Base-by-base conservation (phyloP, 306 rosid genomes). In the Begonia peltatifolia region DNA sequence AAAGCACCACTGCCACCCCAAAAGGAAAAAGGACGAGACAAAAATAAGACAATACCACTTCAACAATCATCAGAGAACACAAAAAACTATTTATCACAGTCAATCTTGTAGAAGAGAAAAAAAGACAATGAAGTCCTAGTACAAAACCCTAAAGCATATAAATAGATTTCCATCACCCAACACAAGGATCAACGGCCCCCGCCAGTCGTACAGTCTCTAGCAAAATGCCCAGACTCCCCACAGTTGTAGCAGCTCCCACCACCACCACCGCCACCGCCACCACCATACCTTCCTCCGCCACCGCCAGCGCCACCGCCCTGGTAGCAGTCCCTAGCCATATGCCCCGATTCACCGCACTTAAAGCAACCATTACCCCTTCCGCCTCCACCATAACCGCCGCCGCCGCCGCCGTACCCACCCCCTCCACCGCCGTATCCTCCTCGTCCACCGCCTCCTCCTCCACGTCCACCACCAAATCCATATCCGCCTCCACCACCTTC, bases 191-290 rank as follows among this genome's bases (percentile, higher is more conserved):
- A 69, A 60, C 71, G 75, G 25, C 53, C 53, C n/a, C 64, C 23
- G 57, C 47, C 38, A 30, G 38, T 63, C 0, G 81, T 67, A 62
- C 84, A 78, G 42, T 78, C 84, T 55, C 84, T 62, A 2, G 84
- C 84, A 18, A 78, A 78, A 67, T 78, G 84, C n/a, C 84, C 84
- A 43, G 75, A 42, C 6, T 47, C 84, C 1, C 84, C 84, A 50
- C 80, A 78, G 66, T 66, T 72, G 47, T 60, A 74, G 68, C 84
- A 78, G 50, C 59, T 55, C 0, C 77, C 77, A 9, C 63, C 59
- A 0, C 73, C 70, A 0, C 77, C 86, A 0, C 94, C 86, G 0
- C 94, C 86, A 1, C 83, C 87, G 0, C 84, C 76, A 0, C 79
- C 70, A 0, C 77, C 77, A 0, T 70, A 65, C 0, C 67, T 25